Base-by-base conservation (phyloP, 2,329 filamentous ascomycete species). In the Epichloe coenophiala region DNA sequence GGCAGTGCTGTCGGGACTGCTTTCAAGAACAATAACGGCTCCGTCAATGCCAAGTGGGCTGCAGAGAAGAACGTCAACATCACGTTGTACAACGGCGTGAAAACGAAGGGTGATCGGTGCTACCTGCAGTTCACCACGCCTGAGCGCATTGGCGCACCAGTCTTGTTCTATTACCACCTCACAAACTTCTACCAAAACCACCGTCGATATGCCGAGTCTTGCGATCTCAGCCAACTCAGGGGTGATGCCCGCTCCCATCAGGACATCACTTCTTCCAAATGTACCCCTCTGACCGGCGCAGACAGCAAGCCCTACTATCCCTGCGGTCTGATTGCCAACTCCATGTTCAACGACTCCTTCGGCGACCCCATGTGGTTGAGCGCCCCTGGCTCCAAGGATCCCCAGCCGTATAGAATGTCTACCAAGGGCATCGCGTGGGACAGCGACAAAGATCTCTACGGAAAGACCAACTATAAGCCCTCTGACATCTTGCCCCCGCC, bases 101-200 rank as follows among this genome's bases (percentile, higher is more conserved):
- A 53, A 8, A 55, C 68, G 49, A 65, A 57, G 23, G 68, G 71
- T 47, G 70, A 68, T 53, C 59, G 78, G 68, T 98, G 93, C 75
- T 77, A 77, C 35, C 68, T 98, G 51, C 75, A 80, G 54, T 95
- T 97, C 68, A 73, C 78, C 37, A 81, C 96, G 8, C 88, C 88
- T 2, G 83, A 91, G 60, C 72, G 81, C 52, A 83, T 98, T 68
- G 75, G 77, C 3, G 80, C 89, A 1, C 89, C 91, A 0, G 86
- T 98, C 11, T 78, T 91, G 54, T 81, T 97, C 68, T 98, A 96
- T 73, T 98, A 98, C 68, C 85, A 86, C 58, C 81, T 98, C 55
- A 91, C 88, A 52, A 95, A 97, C 70, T 98, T 98, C 71, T 97
- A 97, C 72, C 93, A 98, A 69, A 98, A 98, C 65, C 93, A 98